Conservation (phyloP, 371 early-diverging fungal species). For the Lichtheimia ramosa region DNA sequence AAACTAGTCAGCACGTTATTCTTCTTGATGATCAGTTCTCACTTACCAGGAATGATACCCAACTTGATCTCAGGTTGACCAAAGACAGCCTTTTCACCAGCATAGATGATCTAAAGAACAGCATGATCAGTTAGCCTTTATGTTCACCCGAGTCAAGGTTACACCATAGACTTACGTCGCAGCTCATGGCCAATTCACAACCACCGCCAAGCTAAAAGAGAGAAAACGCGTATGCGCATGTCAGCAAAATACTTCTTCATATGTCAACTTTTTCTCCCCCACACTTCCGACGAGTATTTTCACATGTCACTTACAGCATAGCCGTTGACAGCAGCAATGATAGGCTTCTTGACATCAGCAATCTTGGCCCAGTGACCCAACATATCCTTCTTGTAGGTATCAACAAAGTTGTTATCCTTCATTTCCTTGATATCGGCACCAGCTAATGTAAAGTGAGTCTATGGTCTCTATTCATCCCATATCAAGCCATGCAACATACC, state of each 20-base stretch:
- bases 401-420: slow-evolving; percentile 81
- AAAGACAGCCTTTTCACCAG: slow-evolving; percentile 95
- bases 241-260: slow-evolving; percentile 8
- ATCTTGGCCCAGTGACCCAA: slow-evolving; percentile 94
- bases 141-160: slow-evolving; percentile 2
- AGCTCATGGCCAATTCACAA: slow-evolving; percentile 99
- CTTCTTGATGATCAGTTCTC: too few relatives aligned
- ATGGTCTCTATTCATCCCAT: not conserved
- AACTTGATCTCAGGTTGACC: slow-evolving; percentile 99
- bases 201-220: slow-evolving; percentile 88
- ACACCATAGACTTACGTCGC: slow-evolving; percentile 55
- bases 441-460: slow-evolving; percentile 49
- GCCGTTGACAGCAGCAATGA: slow-evolving; percentile 97
- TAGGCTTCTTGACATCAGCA: slow-evolving; percentile 89
- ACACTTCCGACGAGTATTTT: not conserved
- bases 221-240: slow-evolving; percentile 2
- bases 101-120: slow-evolving; percentile 87
- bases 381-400: slow-evolving; percentile 90
- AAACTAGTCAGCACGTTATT: too few relatives aligned
- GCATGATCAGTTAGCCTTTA: not conserved
- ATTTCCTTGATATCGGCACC: slow-evolving; percentile 99
- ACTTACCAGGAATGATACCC: slow-evolving; percentile 85
- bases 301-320: slow-evolving; percentile 74
- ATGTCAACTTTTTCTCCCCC: not conserved
- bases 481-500: slow-evolving; percentile 46